Conservation (phyloP, 495 filamentous ascomycete species). For the Achaetomiella virescens region DNA sequence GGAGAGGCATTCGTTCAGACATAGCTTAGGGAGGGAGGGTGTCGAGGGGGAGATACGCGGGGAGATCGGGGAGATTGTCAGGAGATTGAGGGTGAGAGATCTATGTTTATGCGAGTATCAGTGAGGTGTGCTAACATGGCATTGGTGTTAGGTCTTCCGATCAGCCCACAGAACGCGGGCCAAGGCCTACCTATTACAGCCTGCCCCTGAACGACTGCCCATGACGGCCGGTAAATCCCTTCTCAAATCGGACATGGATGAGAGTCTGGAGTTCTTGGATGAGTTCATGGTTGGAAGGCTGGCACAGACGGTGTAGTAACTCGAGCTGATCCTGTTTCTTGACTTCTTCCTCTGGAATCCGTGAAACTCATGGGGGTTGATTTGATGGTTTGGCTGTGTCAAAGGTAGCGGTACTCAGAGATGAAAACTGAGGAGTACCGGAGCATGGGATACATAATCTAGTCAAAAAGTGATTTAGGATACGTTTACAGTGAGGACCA, state of each 20-base stretch:
- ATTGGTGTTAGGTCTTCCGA: slow-evolving; percentile 26
- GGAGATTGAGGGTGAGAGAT: slow-evolving; percentile 31
- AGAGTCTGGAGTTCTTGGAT: slow-evolving; percentile 17
- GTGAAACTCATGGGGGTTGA: no score
- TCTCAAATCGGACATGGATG: slow-evolving; percentile 22
- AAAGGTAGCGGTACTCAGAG: no score
- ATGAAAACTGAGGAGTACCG: no score
- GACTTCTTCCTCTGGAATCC: no score
- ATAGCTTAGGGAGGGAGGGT: slow-evolving; percentile 19
- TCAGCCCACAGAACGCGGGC: slow-evolving; percentile 34
- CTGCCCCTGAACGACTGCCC: slow-evolving; percentile 37
- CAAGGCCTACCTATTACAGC: slow-evolving; percentile 30
- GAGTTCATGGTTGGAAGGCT: slow-evolving; percentile 17
- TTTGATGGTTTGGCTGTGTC: no score
- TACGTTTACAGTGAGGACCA: no score
- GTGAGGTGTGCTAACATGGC: neutral
- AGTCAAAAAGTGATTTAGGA: no score
- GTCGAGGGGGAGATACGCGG: slow-evolving; percentile 22
- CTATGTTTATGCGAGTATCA: neutral
- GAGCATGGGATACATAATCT: no score
- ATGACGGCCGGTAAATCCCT: slow-evolving; percentile 44
- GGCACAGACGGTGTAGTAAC: slow-evolving; percentile 18
- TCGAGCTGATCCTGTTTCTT: no score
- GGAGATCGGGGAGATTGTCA: slow-evolving; percentile 31
- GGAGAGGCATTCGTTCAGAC: slow-evolving; percentile 17